These are phyloP conservation scores for Ailanthus altissimus DNA, from an alignment of 345 rosid species.

Conservation along the genomic window DNA sequence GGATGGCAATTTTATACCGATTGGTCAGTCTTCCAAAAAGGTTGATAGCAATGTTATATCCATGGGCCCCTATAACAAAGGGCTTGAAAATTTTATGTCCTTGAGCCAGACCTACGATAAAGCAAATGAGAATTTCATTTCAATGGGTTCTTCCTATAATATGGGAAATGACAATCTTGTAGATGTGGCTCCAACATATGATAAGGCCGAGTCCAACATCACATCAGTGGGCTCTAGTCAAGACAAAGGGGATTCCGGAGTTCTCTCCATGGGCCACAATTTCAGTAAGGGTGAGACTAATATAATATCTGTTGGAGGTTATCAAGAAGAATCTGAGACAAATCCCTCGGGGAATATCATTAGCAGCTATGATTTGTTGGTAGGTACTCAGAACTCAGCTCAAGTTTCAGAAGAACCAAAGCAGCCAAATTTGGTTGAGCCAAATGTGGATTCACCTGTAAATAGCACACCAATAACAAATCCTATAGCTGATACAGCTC, in stretches of 20 bases:
- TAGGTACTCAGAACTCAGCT: conserved; percentile 35
- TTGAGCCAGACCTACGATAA: conserved; percentile 35
- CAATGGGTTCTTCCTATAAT: conserved; percentile 32
- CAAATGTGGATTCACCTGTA: conserved; percentile 28
- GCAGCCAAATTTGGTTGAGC: conserved; percentile 30
- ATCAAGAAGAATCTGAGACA: conserved; percentile 42
- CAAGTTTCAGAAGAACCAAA: conserved; percentile 37
- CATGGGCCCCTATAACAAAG: conserved; percentile 39
- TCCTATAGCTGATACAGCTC: conserved; percentile 25
- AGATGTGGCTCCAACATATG: conserved; percentile 28
- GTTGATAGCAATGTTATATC: conserved; percentile 33
- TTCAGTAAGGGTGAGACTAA: conserved; percentile 39
- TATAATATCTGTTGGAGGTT: conserved; percentile 46
- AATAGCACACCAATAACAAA: conserved; percentile 29
- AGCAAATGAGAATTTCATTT: conserved; percentile 39
- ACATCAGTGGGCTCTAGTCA: conserved; percentile 26
- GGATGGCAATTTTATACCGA: conserved; percentile 35
- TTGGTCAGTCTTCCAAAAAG: conserved; percentile 47
- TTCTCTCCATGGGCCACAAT: conserved; percentile 43
- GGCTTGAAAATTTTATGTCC: conserved; percentile 33
- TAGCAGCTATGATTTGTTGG: conserved; percentile 38
- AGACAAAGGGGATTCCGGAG: conserved; percentile 41
- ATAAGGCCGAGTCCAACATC: conserved; percentile 32
- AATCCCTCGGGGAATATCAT: conserved; percentile 40
- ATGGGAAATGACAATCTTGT: conserved; percentile 37